phyloP scores from a whole-genome alignment of 140 eudicot species.

The Flaveria floridana region DNA sequence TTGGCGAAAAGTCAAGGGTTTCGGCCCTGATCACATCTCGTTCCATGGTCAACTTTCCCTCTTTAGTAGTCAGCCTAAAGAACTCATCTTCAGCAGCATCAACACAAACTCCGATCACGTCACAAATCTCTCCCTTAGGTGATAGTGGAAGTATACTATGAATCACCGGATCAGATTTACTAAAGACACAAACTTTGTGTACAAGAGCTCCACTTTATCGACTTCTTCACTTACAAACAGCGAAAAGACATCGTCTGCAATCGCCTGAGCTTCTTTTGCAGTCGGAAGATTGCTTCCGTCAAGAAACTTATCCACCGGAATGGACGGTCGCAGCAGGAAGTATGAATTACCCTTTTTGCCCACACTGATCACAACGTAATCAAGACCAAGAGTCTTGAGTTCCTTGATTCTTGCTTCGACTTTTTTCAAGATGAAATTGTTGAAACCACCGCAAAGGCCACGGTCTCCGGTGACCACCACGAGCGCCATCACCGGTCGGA shows the following conservation, averaged over 20 bases:
- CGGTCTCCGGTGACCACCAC: conserved; percentile 93
- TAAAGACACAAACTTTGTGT: conserved; percentile 88
- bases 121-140: conserved; percentile 94
- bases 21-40: conserved; percentile 60
- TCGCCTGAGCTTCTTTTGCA: conserved; percentile 91
- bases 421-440: conserved; percentile 65
- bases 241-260: conserved; percentile 89
- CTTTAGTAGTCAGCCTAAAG: conserved; percentile 86
- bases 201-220: conserved; percentile 81
- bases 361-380: conserved; percentile 70
- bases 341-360: conserved; percentile 90
- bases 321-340: conserved; percentile 63
- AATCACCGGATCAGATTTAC: conserved; percentile 81
- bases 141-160: conserved; percentile 87
- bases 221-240: conserved; percentile 87
- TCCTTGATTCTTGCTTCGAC: conserved; percentile 66
- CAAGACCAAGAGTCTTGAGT: conserved; percentile 56
- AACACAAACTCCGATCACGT: conserved; percentile 75
- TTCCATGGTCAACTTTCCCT: conserved; percentile 90
- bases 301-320: conserved; percentile 65
- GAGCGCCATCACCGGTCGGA: conserved; percentile 82
- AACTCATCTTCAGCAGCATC: conserved; percentile 97
- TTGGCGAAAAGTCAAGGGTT: conserved; percentile 65
- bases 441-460: conserved; percentile 94
- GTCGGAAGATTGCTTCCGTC: conserved; percentile 79